These are phyloP conservation scores for Colletotrichum salicis DNA, from an alignment of 2,329 filamentous ascomycete species.

Conservation along the genomic window DNA sequence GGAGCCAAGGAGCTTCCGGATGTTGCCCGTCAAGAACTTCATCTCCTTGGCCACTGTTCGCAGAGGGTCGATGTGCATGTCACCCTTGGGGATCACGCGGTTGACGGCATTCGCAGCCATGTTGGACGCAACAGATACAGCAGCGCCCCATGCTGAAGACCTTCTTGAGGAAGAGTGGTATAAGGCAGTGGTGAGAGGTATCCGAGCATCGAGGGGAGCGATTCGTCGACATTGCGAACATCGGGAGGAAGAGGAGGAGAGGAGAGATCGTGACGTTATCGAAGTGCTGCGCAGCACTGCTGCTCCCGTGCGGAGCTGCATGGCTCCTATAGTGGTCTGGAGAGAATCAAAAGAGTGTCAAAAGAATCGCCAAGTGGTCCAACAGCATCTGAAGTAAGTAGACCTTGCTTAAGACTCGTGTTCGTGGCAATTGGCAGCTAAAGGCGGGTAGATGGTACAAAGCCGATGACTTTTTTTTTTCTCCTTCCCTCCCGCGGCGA, in stretches of 20 bases:
- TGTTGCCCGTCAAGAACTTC: conserved; percentile 94
- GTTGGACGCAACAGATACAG: conserved; percentile 76
- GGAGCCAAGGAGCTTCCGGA: conserved; percentile 90
- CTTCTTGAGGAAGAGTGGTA: conserved; percentile 59
- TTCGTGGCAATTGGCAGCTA: conserved; percentile 28
- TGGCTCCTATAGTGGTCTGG: conserved; percentile 45
- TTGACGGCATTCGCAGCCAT: conserved; percentile 76
- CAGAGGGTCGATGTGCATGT: conserved; percentile 86
- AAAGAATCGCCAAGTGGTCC: background rate
- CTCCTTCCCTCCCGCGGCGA: background rate
- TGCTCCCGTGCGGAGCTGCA: conserved; percentile 67
- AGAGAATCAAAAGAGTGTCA: conserved; percentile 20
- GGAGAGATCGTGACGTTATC: conserved; percentile 34
- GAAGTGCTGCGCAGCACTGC: conserved; percentile 57
- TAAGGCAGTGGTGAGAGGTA: conserved; percentile 45
- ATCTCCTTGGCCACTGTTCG: conserved; percentile 94
- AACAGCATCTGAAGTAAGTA: conserved; percentile 10
- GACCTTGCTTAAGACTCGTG: background rate
- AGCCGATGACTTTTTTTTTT: conserved; percentile 31
- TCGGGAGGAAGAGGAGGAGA: conserved; percentile 40
- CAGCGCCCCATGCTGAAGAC: conserved; percentile 79
- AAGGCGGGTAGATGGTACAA: conserved; percentile 13
- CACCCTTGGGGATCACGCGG: conserved; percentile 66
- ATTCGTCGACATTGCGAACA: conserved; percentile 48
- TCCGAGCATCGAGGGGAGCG: conserved; percentile 45